phyloP scores from a whole-genome alignment of 2,329 filamentous ascomycete genomes.

The Cytospora piceicola region DNA sequence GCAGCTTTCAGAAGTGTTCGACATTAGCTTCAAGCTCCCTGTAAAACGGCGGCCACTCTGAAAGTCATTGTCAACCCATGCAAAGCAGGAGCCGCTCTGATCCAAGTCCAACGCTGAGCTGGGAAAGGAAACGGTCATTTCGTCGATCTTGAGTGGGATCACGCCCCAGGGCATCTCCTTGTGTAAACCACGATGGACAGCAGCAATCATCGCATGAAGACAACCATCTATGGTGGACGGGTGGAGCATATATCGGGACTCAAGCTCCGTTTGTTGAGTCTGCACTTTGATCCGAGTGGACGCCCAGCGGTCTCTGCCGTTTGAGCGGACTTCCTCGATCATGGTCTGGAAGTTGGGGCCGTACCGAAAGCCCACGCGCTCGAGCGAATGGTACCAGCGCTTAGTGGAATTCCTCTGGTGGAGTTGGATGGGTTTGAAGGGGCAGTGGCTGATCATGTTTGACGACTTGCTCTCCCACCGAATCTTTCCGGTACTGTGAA shows the following conservation, averaged over 20 bases:
- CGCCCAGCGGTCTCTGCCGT: slow-evolving; percentile 31
- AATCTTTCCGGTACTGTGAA: slow-evolving; percentile 34
- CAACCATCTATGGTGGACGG: slow-evolving; percentile 45
- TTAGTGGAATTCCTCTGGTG: slow-evolving; percentile 36
- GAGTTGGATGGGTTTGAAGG: slow-evolving; percentile 2
- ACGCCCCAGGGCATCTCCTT: slow-evolving; percentile 40
- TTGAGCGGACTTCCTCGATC: slow-evolving; percentile 38
- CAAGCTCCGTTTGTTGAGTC: slow-evolving; percentile 33
- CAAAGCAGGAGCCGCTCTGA: not conserved
- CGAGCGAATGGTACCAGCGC: slow-evolving; percentile 40
- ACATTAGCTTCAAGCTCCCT: too few relatives aligned
- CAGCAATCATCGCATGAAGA: slow-evolving; percentile 41
- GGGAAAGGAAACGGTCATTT: slow-evolving; percentile 32
- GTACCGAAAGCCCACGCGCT: slow-evolving; percentile 44
- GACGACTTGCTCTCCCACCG: not conserved
- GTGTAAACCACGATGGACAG: slow-evolving; percentile 37
- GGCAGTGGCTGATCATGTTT: slow-evolving; percentile 24
- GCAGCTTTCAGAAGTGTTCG: too few relatives aligned
- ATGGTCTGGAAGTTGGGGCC: slow-evolving; percentile 43
- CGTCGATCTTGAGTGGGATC: slow-evolving; percentile 38
- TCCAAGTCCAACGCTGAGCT: not conserved
- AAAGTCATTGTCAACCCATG: too few relatives aligned
- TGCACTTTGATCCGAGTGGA: slow-evolving; percentile 16
- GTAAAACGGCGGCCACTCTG: too few relatives aligned
- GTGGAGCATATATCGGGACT: slow-evolving; percentile 46